Evolutionary conservation across 176 grass and related monocot species (phyloP).

Genomic region (Elaeis guineensis): DNA sequence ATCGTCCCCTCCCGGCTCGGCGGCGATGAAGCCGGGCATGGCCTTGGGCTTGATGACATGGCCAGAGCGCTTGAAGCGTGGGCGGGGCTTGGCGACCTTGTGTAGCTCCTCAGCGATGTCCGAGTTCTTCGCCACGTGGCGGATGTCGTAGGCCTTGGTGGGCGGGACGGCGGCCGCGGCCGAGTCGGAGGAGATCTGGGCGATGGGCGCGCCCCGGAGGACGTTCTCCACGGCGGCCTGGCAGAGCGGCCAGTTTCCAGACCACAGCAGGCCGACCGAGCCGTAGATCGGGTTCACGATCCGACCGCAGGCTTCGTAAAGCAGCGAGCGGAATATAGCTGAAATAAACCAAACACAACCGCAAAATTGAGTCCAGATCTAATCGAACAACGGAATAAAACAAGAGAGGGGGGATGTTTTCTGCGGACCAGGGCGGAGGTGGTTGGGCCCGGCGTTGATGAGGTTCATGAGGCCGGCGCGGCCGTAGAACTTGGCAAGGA

Average conservation of each 20-base stretch:
- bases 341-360: neutral
- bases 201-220: constrained; percentile 20
- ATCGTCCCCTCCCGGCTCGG: neutral
- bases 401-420: neutral
- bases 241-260: constrained; percentile 23
- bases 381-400: constrained; percentile 1
- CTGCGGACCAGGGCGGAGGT: constrained; percentile 20
- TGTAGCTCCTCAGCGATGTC: constrained; percentile 16
- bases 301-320: constrained; percentile 34
- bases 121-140: constrained; percentile 22
- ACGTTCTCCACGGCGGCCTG: constrained; percentile 29
- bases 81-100: constrained; percentile 23
- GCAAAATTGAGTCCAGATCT: too few species aligned
- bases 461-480: constrained; percentile 37
- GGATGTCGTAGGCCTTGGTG: constrained; percentile 30
- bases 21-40: constrained; percentile 3
- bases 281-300: constrained; percentile 32
- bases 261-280: constrained; percentile 32
- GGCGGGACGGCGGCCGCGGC: constrained; percentile 12
- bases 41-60: neutral
- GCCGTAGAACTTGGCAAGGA: constrained; percentile 44
- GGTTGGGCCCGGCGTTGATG: constrained; percentile 14
- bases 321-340: constrained; percentile 31
- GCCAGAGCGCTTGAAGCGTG: constrained; percentile 33
- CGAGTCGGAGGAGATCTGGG: constrained; percentile 3